phyloP scores from a whole-genome alignment of 78 protist species.

The Reticulomyxa filosa region DNA sequence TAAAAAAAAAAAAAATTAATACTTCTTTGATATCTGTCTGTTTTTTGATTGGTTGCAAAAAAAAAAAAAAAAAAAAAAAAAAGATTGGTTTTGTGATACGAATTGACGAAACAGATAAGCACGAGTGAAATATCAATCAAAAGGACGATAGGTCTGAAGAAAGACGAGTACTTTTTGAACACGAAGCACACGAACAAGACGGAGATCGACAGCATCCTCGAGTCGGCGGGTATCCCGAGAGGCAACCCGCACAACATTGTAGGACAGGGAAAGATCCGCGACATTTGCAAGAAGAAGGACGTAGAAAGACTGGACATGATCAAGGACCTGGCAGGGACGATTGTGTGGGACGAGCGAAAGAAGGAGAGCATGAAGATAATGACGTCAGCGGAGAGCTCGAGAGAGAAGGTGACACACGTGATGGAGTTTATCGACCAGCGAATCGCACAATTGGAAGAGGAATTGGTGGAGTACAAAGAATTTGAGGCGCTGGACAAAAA shows the following conservation, averaged over 20 bases:
- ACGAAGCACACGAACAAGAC: not conserved
- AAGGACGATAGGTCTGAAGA: conserved; percentile 16
- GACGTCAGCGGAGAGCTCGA: not conserved
- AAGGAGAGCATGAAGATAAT: conserved; percentile 2
- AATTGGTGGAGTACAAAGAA: conserved; percentile 36
- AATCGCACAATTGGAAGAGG: conserved; percentile 47
- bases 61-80: too few relatives aligned
- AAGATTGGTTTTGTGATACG: too few relatives aligned
- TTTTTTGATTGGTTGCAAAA: too few relatives aligned
- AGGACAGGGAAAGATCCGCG: not conserved
- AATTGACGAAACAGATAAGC: too few relatives aligned
- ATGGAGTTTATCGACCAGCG: conserved; percentile 38
- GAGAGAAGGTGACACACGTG: not conserved
- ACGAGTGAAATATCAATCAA: conserved; percentile 2
- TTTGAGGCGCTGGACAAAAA: not conserved
- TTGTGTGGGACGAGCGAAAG: conserved; percentile 5
- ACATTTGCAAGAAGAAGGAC: conserved; percentile 35
- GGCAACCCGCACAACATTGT: conserved; percentile 6
- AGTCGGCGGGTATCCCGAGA: not conserved
- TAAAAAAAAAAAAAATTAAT: too few relatives aligned
- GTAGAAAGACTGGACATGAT: conserved; percentile 9
- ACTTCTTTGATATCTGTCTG: too few relatives aligned
- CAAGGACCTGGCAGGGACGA: conserved; percentile 15
- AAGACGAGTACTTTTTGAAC: conserved; percentile 12
- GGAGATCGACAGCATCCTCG: not conserved